phyloP scores from a whole-genome alignment of 2,329 filamentous ascomycete genomes.

The Lecanicillium sp. region DNA sequence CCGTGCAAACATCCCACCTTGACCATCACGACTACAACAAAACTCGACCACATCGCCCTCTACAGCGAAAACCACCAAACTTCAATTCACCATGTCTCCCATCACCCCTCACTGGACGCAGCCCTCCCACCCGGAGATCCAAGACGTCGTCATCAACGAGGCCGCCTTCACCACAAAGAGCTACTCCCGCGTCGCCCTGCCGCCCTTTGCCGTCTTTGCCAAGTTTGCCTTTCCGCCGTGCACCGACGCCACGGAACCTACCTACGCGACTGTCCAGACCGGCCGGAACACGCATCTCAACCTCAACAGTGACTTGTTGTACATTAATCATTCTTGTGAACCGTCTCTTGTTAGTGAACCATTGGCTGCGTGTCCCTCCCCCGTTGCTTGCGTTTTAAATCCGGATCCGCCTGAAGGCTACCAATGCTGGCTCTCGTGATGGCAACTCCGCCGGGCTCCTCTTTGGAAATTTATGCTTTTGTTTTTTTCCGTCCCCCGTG shows the following conservation, averaged over 20 bases:
- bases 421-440: too few species aligned
- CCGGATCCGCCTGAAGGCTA: too few species aligned
- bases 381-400: background rate
- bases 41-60: too few species aligned
- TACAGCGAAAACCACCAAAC: too few species aligned
- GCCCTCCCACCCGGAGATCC: constrained; percentile 52
- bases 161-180: constrained; percentile 53
- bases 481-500: constrained; percentile 2
- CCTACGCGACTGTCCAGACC: constrained; percentile 58
- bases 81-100: constrained; percentile 38
- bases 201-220: constrained; percentile 58
- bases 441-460: too few species aligned
- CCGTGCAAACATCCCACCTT: too few species aligned
- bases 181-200: constrained; percentile 44
- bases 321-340: constrained; percentile 62
- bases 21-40: too few species aligned
- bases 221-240: constrained; percentile 59
- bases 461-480: too few species aligned
- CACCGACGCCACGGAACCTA: constrained; percentile 44
- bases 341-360: constrained; percentile 51
- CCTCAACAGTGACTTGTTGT: constrained; percentile 58
- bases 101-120: constrained; percentile 51
- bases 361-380: background rate
- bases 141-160: constrained; percentile 47
- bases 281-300: constrained; percentile 48